phyloP scores from a whole-genome alignment of 331 rosid genomes.

The Malus hybrid region DNA sequence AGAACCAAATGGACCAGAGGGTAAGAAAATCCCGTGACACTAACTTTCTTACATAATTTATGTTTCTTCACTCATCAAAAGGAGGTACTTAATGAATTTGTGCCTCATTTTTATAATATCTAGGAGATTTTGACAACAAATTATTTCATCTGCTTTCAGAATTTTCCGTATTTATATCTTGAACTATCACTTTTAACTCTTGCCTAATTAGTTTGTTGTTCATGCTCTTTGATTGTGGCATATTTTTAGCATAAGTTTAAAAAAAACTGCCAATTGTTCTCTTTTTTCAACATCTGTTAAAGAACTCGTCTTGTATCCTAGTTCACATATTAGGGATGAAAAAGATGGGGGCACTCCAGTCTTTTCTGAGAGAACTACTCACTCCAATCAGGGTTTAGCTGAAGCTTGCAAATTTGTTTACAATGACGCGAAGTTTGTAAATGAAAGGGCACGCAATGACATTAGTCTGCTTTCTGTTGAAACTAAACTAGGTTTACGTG shows the following conservation, averaged over 20 bases:
- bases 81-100: not conserved
- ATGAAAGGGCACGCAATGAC: conserved; percentile 72
- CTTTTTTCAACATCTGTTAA: not conserved
- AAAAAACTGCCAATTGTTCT: not conserved
- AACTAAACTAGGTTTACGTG: no score
- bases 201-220: not conserved
- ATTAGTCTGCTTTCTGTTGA: conserved; percentile 40
- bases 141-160: not conserved
- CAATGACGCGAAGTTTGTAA: conserved; percentile 73
- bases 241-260: not conserved
- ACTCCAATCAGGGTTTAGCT: conserved; percentile 45
- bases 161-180: not conserved
- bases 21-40: not conserved
- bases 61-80: not conserved
- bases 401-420: conserved; percentile 66
- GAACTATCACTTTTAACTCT: not conserved
- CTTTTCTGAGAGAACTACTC: conserved; percentile 13
- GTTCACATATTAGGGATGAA: conserved; percentile 40
- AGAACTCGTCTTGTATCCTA: conserved; percentile 24
- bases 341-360: conserved; percentile 23
- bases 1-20: not conserved
- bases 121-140: not conserved
- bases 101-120: not conserved
- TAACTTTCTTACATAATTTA: not conserved
- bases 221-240: not conserved